A percentile compares a stretch with the other conserved stretches of the same genome.
Conservation (phyloP, 208 protist genomes). For the Leishmania arabica region DNA sequence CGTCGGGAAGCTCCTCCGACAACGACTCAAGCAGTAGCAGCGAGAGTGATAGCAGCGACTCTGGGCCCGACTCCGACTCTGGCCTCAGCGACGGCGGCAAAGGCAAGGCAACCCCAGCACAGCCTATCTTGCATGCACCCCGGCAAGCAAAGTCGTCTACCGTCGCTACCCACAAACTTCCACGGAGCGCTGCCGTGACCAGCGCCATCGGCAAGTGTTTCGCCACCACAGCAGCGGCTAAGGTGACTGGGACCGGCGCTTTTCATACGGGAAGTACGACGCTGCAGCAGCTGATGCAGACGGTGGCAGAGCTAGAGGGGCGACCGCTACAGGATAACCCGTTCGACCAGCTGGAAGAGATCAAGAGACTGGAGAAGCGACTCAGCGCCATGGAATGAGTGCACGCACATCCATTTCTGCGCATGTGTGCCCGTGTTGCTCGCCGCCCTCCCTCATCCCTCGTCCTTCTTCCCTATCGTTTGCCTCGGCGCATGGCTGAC, state of each 20-base stretch:
- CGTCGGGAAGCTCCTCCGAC: slow-evolving; percentile 2
- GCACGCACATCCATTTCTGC: not conserved
- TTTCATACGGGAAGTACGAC: not conserved
- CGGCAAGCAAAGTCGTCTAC: not conserved
- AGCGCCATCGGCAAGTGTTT: too few species aligned
- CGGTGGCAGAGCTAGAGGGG: slow-evolving; percentile 21
- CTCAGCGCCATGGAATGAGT: slow-evolving; percentile 14
- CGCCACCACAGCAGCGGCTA: not conserved
- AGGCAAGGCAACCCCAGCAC: not conserved
- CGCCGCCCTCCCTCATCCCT: not conserved
- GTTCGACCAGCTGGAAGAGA: slow-evolving; percentile 23
- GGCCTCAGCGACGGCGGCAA: not conserved
- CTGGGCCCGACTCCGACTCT: slow-evolving; percentile 6
- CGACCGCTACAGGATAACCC: slow-evolving; percentile 22
- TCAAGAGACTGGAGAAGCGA: slow-evolving; percentile 27
- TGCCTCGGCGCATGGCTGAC: not conserved
- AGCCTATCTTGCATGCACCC: not conserved
- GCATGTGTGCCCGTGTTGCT: not conserved
- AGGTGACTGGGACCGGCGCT: not conserved
- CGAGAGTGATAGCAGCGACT: not conserved
- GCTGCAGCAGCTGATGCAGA: slow-evolving; percentile 14
- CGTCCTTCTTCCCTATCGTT: too few species aligned
- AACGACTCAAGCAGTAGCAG: slow-evolving; percentile 13
- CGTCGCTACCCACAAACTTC: slow-evolving; percentile 15
- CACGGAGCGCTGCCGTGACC: not conserved